Evolutionary conservation across 208 protist species (phyloP).

Genomic region (Leishmania martiniquensis): DNA sequence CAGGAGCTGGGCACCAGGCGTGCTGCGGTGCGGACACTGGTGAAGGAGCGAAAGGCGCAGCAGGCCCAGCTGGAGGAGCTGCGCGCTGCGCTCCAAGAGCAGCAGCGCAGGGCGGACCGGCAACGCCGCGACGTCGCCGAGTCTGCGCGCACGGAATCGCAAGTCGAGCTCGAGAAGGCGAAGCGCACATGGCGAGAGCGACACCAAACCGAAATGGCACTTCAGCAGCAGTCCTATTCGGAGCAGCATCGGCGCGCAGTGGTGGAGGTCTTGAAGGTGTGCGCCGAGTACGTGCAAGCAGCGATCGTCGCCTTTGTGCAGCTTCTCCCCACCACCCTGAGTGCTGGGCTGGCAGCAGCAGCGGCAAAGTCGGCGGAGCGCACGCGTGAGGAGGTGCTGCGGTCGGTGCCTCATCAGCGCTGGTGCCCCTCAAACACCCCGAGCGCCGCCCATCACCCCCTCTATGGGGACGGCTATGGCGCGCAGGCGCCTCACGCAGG

Average conservation of each 20-base stretch:
- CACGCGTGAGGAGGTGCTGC: conserved; percentile 7
- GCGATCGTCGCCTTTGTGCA: conserved; percentile 16
- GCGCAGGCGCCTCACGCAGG: not conserved
- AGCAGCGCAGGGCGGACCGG: conserved; percentile 18
- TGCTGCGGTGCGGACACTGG: conserved; percentile 22
- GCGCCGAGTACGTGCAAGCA: conserved; percentile 9
- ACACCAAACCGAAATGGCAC: not conserved
- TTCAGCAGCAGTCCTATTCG: not conserved
- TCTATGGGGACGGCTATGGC: not conserved
- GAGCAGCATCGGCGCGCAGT: conserved; percentile 13
- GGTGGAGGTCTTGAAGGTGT: conserved; percentile 3
- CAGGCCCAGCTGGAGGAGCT: conserved; percentile 18
- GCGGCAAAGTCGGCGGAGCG: conserved; percentile 8
- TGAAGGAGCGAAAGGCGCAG: conserved; percentile 26
- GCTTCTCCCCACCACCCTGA: conserved; percentile 8
- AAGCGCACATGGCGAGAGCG: not conserved
- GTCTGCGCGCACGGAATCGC: conserved; percentile 10
- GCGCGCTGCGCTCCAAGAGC: conserved; percentile 7
- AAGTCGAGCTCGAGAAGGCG: conserved; percentile 14
- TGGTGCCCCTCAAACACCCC: not conserved
- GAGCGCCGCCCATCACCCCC: not conserved
- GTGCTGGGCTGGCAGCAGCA: not conserved
- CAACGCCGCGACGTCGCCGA: conserved; percentile 4
- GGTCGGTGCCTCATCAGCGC: conserved; percentile 4
- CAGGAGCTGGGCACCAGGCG: conserved; percentile 19